Evolutionary conservation across 78 protist species (phyloP), one percentile per base, ranked within the genome.

Genomic region (Cyanophora paradoxa): DNA sequence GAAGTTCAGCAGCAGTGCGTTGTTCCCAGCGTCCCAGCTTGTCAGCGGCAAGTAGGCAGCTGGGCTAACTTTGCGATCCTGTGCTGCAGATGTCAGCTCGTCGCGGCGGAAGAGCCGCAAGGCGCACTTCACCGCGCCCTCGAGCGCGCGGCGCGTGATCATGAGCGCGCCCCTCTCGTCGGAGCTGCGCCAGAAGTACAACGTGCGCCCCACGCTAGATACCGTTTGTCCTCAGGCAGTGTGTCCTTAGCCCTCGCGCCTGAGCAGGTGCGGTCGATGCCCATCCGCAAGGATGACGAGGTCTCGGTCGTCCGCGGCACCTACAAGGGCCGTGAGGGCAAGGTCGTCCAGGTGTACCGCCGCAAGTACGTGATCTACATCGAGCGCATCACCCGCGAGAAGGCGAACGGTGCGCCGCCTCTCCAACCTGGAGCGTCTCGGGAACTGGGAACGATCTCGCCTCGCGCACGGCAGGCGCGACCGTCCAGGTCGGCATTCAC

Each of bases 221-320:
- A 71, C 87, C 24, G 2, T 2, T 33, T 13, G 65, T 17, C 54
- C n/a, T 14, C 40, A 4, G 31, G 39, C 31, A 7, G 6, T 65
- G 54, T 65, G 36, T 67, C 48, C 58, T 17, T n/a, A 8, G 40
- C 58, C 30, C 40, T n/a, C 16, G 13, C 33, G n/a, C 54, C 16
- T 16, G 11, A 6, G 22, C 73, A 86, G 89, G 88, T 88, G 19
- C 86, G 97, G 39, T 83, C 97, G 34, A 73, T 97, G 67, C 99
- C 99, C 65, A 72, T 97, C 84, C 92, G 99, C 74, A 93, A 89
- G 88, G 99, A 91, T 62, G 99, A 98, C 67, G 99, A 91, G 90
- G 99, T 96, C 46, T 24, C 20, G 39, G 91, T 96, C 46, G 74
- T 79, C 41, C 78, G 92, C 31, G 99, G 99, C 26, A 69, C 42